Evolutionary conservation across 768 basidiomycete species (phyloP), one percentile per base, ranked within the genome.

Genomic region (Hypholoma sublateritium): DNA sequence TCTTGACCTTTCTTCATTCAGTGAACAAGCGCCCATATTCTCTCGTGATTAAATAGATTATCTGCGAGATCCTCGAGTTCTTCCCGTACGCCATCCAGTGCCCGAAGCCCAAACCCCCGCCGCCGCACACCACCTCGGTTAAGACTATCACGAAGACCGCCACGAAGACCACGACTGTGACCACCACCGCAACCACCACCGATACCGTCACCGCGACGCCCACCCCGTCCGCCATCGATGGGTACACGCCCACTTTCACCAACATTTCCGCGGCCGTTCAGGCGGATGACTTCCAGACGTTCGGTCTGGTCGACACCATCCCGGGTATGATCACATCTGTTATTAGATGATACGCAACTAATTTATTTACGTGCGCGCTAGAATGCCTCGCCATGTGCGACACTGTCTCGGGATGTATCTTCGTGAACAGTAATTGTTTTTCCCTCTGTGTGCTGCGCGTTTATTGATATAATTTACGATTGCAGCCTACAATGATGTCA

Each of bases 321-420:
- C 69, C 62, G 55, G 70, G 78, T 78, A 62, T 52, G 70, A 7
- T 9, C 59, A n/a, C 5, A 43, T 35, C 32, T 3, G n/a, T 6
- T 32, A 21, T 3, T n/a, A n/a, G 11, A 11, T n/a, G 16, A 5
- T 46, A 21, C 14, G 28, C 28, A 32, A 41, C 39, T 9, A 36
- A 14, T 22, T 7, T 22, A 37, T 37, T 19, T 37, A 53, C 19
- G 22, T 21, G 34, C 51, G 9, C 7, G 14, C 12, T 45, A 80
- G 77, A 76, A 32, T 80, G 79, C 65, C 70, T 72, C 64, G 67
- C 73, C 14, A 80, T 78, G 79, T 80, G 79, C 59, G 67, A 76
- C 66, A 58, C 62, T 35, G 74, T 78, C 51, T 2, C 25, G 6
- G 75, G 73, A 19, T 80, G 79, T 64, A 65, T 52, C 12, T 80